Base-by-base conservation (phyloP, 2,329 filamentous ascomycete species). In the Alternaria atra region DNA sequence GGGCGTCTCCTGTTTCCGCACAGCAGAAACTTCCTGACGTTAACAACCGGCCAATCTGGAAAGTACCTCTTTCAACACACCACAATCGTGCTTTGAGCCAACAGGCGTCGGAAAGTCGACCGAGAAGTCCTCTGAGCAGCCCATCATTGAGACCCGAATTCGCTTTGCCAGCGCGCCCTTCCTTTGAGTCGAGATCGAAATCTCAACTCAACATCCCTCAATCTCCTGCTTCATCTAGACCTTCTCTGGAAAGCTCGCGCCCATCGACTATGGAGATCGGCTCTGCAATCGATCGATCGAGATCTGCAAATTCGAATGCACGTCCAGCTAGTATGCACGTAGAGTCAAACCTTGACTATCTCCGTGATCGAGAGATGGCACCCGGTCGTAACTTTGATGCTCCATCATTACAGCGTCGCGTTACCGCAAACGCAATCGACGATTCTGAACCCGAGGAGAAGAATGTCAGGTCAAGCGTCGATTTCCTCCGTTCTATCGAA, bases 281-380 rank as follows among this genome's bases (percentile, higher is more conserved):
- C 8, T 87, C 90, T 37, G 80, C 84, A 0, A 77, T 89, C 8
- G 81, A 80, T 37, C 81, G 87, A 30, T 86, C 88, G 1, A 89
- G 86, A 71, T 90, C 90, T 25, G 86, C 88, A n/a, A 87, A 87
- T 67, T 78, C 85, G 68, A 88, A 90, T 63, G 85, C 88, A 55
- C 86, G 94, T 46, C 94, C 94, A 73, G 84, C 88, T 1, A 97
- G 94, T 76, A 91, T 92, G 34, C 92, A 94, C 75, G 85, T 97
- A 4, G 91, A 93, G 69, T 91, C 91, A 0, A 93, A 91, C 72
- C 84, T 95, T 53, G 93, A 97, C 60, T 93, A 92, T 72, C 83
- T 97, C 17, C 89, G 92, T 23, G 93, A 95, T 69, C 86, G 89
- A 52, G 93, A 96, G 73, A 84, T 83, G 23, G 82, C 85, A 67